Evolutionary conservation across 768 basidiomycete genomes (phyloP).

Genomic region (Phanerochaete sordida): DNA sequence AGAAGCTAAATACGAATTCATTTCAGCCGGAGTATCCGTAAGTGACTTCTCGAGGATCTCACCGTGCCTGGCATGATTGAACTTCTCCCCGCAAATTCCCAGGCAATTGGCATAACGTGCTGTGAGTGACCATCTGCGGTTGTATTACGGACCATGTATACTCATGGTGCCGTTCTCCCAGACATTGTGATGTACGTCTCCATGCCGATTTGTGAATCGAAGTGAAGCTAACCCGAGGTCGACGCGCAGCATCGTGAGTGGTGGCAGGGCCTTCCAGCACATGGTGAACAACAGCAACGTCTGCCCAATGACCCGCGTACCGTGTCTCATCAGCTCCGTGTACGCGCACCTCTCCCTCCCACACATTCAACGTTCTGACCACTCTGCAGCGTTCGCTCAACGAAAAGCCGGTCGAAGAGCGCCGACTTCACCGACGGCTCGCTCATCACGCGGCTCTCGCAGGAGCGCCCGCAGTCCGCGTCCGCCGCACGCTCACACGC

Average conservation of each 20-base stretch:
- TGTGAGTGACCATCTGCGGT: neutral
- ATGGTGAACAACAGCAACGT: neutral
- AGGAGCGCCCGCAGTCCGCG: neutral
- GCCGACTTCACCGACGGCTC: neutral
- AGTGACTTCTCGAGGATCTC: neutral
- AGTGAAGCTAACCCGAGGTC: neutral
- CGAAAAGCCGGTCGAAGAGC: neutral
- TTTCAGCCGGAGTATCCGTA: neutral
- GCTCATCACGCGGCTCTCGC: neutral
- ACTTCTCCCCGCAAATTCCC: neutral
- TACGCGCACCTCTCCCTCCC: neutral
- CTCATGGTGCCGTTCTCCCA: neutral
- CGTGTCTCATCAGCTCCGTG: neutral
- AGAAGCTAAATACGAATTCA: neutral
- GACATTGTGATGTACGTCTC: conserved; percentile 7
- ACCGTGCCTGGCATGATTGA: neutral
- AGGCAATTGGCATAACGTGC: neutral
- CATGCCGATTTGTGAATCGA: neutral
- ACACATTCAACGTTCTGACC: neutral
- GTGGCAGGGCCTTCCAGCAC: neutral
- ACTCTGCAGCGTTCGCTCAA: neutral
- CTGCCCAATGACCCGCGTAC: neutral
- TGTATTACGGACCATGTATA: neutral
- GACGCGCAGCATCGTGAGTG: neutral
- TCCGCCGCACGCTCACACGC: neutral